Conservation (phyloP, 2,329 filamentous ascomycete genomes). For the Ophiosphaerella narmari region DNA sequence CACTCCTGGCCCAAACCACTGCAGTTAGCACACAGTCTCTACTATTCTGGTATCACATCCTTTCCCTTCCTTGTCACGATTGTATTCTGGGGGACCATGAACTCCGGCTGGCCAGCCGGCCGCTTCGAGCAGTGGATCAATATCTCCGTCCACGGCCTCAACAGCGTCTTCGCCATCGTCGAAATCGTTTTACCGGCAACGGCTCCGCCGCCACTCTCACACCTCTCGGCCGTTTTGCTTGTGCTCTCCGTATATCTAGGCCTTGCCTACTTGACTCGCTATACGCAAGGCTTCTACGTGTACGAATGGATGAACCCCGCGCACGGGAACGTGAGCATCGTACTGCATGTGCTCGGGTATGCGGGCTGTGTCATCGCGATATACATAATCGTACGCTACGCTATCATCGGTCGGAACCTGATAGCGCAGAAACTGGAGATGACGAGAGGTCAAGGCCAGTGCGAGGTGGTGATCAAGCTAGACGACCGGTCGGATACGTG, state of each 20-base stretch:
- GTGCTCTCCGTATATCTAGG: slow-evolving; percentile 71
- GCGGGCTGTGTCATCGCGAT: slow-evolving; percentile 24
- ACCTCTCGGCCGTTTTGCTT: slow-evolving; percentile 67
- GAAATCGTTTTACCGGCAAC: slow-evolving; percentile 74
- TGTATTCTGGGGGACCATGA: slow-evolving; percentile 47
- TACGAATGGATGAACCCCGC: slow-evolving; percentile 60
- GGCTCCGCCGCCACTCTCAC: slow-evolving; percentile 62
- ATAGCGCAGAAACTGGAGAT: slow-evolving; percentile 9
- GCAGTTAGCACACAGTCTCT: slow-evolving; percentile 40
- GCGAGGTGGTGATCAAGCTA: slow-evolving; percentile 16
- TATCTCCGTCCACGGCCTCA: slow-evolving; percentile 74
- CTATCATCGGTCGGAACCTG: slow-evolving; percentile 17
- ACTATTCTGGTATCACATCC: slow-evolving; percentile 44
- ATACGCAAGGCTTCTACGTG: slow-evolving; percentile 71
- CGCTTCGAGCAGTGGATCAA: slow-evolving; percentile 57
- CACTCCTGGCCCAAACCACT: slow-evolving; percentile 40
- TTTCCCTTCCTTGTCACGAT: slow-evolving; percentile 48
- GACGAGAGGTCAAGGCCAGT: slow-evolving; percentile 2
- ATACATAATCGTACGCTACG: slow-evolving; percentile 21
- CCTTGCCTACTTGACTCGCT: slow-evolving; percentile 72
- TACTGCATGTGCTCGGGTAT: slow-evolving; percentile 30
- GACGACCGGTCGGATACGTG: slow-evolving; percentile 16
- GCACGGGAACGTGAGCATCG: slow-evolving; percentile 24
- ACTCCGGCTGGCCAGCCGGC: slow-evolving; percentile 48
- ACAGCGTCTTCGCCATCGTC: slow-evolving; percentile 70